Conservation (phyloP, 169 alveolate genomes). For the Eimeria brunetti region DNA sequence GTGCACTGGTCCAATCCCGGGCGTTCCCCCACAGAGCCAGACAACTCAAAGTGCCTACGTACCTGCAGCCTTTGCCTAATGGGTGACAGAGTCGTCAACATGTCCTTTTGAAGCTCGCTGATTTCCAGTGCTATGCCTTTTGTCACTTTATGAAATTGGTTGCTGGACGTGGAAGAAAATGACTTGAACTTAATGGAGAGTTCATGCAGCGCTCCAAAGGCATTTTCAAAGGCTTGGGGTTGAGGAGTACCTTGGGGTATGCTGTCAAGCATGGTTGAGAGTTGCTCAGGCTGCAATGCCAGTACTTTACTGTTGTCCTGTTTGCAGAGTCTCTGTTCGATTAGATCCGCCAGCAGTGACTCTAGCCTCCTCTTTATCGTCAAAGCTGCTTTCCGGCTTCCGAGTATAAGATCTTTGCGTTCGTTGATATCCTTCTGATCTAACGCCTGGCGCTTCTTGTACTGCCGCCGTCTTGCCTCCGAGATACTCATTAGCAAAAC, state of each 20-base stretch:
- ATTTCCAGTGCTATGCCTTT: slow-evolving; percentile 47
- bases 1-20: neutral
- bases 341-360: slow-evolving; percentile 58
- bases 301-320: slow-evolving; percentile 48
- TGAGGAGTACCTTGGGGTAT: slow-evolving; percentile 59
- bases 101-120: slow-evolving; percentile 46
- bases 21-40: neutral
- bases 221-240: slow-evolving; percentile 71
- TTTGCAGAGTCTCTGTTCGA: slow-evolving; percentile 52
- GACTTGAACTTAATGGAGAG: slow-evolving; percentile 30
- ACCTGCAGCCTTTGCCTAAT: slow-evolving; percentile 47
- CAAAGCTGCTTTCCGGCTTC: slow-evolving; percentile 21
- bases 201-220: slow-evolving; percentile 57
- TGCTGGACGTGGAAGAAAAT: slow-evolving; percentile 27
- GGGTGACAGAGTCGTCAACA: slow-evolving; percentile 26
- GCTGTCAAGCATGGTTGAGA: neutral
- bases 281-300: slow-evolving; percentile 55
- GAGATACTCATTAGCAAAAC: slow-evolving; percentile 41
- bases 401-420: slow-evolving; percentile 48
- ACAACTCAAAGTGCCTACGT: neutral
- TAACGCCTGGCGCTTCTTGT: slow-evolving; percentile 51
- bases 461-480: slow-evolving; percentile 52
- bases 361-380: slow-evolving; percentile 38
- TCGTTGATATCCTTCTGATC: slow-evolving; percentile 30
- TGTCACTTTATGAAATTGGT: slow-evolving; percentile 22